These are phyloP conservation scores for Lagenaria siceraria DNA, from an alignment of 306 rosid species.

Conservation along the genomic window DNA sequence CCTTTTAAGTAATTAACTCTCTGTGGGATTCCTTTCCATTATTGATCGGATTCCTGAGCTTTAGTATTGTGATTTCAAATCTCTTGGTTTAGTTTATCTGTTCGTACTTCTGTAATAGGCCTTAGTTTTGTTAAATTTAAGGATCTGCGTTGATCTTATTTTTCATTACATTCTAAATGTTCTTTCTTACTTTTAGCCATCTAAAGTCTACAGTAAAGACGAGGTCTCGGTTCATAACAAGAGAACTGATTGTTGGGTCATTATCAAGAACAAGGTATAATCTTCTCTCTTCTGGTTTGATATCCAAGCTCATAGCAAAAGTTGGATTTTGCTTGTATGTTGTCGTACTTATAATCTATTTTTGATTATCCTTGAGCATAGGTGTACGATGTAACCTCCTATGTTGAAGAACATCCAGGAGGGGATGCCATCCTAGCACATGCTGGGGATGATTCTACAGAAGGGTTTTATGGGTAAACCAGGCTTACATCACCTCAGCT, in stretches of 20 bases:
- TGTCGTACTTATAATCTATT: slow-evolving; percentile 5
- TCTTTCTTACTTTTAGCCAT: slow-evolving; percentile 29
- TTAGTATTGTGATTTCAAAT: background rate
- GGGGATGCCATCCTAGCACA: slow-evolving; percentile 91
- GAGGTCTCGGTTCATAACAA: slow-evolving; percentile 63
- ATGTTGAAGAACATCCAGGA: slow-evolving; percentile 97
- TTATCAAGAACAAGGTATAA: slow-evolving; percentile 71
- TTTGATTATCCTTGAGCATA: slow-evolving; percentile 2
- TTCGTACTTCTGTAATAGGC: background rate
- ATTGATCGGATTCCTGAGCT: background rate
- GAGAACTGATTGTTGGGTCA: slow-evolving; percentile 90
- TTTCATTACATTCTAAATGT: background rate
- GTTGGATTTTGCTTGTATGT: background rate
- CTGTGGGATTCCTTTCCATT: background rate
- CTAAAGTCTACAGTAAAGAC: slow-evolving; percentile 43
- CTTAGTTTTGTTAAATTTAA: background rate
- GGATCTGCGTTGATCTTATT: background rate
- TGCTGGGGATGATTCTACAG: slow-evolving; percentile 85
- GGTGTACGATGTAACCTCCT: slow-evolving; percentile 87
- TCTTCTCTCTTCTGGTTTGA: slow-evolving; percentile 1
- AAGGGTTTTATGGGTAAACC: slow-evolving; percentile 66
- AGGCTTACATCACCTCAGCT: background rate
- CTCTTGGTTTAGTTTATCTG: background rate
- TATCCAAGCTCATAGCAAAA: slow-evolving; percentile 1
- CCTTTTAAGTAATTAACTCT: background rate